phyloP scores from a whole-genome alignment of 1,284 basidiomycete species.

The Singerocomus inundabilis region DNA sequence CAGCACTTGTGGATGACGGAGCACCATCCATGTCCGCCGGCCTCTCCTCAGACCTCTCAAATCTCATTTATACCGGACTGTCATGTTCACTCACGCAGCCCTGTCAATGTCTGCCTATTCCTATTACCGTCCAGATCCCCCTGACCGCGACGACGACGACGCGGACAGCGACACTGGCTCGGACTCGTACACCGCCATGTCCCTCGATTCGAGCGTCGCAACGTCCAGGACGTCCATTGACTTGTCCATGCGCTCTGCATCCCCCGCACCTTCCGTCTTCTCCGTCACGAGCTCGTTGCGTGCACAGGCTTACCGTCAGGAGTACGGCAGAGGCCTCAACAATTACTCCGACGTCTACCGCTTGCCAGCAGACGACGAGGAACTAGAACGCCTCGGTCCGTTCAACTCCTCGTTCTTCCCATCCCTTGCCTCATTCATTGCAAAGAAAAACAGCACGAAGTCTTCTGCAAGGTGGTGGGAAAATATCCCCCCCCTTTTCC shows the following conservation, averaged over 20 bases:
- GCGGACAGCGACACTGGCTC: slow-evolving; percentile 32
- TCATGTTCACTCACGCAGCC: slow-evolving; percentile 12
- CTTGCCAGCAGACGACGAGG: slow-evolving; percentile 74
- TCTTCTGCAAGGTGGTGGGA: slow-evolving; percentile 63
- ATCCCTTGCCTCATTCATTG: slow-evolving; percentile 14
- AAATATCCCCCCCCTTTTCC: slow-evolving; percentile 59
- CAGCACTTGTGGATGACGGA: slow-evolving; percentile 26
- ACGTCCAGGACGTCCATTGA: slow-evolving; percentile 51
- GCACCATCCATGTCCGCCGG: slow-evolving; percentile 36
- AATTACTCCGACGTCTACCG: slow-evolving; percentile 76
- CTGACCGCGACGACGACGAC: slow-evolving; percentile 27
- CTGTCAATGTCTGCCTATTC: slow-evolving; percentile 20
- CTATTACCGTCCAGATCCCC: slow-evolving; percentile 1
- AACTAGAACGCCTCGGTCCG: slow-evolving; percentile 65
- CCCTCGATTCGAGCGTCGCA: slow-evolving; percentile 40
- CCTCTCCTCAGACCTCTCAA: slow-evolving; percentile 14
- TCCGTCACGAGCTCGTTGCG: slow-evolving; percentile 65
- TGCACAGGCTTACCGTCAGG: slow-evolving; percentile 56
- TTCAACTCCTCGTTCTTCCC: slow-evolving; percentile 6
- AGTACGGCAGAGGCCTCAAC: slow-evolving; percentile 69
- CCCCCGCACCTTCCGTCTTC: slow-evolving; percentile 64
- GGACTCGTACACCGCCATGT: slow-evolving; percentile 35
- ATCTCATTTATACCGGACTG: slow-evolving; percentile 27
- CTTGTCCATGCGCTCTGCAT: slow-evolving; percentile 55
- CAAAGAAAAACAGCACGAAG: slow-evolving; percentile 63